Conservation (phyloP, 805 yeast species). For the Brettanomyces nanus region DNA sequence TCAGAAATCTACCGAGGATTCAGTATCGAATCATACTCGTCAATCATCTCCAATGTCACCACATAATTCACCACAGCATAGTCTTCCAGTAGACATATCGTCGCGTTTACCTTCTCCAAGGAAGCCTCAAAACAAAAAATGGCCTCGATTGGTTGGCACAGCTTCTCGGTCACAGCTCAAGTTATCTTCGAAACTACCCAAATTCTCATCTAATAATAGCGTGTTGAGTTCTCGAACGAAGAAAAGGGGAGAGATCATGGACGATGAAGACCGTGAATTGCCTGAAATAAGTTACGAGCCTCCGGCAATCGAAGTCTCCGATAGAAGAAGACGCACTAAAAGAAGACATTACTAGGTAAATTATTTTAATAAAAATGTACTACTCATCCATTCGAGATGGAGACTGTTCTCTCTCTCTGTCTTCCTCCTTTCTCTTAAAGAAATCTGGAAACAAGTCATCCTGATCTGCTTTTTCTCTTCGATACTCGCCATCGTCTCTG, state of each 20-base stretch:
- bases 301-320: not conserved
- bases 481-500: constrained; percentile 13
- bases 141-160: constrained; percentile 40
- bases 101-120: constrained; percentile 48
- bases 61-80: no score
- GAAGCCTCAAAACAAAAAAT: constrained; percentile 34
- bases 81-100: constrained; percentile 13
- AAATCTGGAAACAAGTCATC: constrained; percentile 8
- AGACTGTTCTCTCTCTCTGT: not conserved
- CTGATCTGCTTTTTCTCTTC: not conserved
- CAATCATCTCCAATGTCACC: no score
- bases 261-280: not conserved
- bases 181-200: no score
- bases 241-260: not conserved
- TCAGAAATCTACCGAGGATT: constrained; percentile 3
- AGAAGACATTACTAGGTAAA: not conserved
- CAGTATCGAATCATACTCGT: no score
- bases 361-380: not conserved
- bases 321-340: not conserved
- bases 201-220: not conserved
- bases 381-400: not conserved
- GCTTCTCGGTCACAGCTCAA: constrained; percentile 30
- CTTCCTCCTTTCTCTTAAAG: not conserved
- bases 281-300: constrained; percentile 1
- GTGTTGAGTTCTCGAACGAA: not conserved